Evolutionary conservation across 768 basidiomycete genomes (phyloP), one percentile per base, ranked within the genome.

Genomic region (Sporobolomyces roseus): DNA sequence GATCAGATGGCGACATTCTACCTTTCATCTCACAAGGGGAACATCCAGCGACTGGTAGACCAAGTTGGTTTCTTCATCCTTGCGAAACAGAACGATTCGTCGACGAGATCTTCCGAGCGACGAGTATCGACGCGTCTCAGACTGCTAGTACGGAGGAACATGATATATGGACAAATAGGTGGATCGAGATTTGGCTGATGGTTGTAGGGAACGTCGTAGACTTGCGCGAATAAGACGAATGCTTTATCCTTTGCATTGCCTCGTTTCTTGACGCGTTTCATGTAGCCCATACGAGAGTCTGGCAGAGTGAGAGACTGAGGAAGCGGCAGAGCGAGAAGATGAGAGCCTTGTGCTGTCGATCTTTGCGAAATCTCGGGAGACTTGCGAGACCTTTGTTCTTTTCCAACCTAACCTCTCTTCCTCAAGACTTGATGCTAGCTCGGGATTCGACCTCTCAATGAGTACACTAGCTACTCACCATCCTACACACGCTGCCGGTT

Each of bases 51-150:
- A 81, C 88, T 35, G 87, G 86, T 27, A 84, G 80, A 3, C 86
- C 87, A 13, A 86, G 85, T 63, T 94, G 90, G 90, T 90, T 87
- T 75, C 80, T 94, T 45, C 92, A 94, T 77, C 92, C 92, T 14
- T 94, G 92, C 77, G 86, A 89, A 77, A 88, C 87, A 5, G 82
- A 82, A 14, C 78, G 78, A 38, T 84, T 85, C 1, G 84, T 94
- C 2, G 79, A 80, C 29, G 91, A 93, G 78, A 79, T 94, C 27
- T 77, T 91, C 72, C 19, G 35, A 32, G 54, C 51, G n/a, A 41
- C 10, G 38, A 9, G 9, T 17, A 41, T 9, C 38, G 17, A 41
- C 9, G 38, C 38, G 38, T 41, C n/a, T 14, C 41, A 36, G 63
- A n/a, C n/a, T n/a, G n/a, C n/a, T 36, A n/a, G 25, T 9, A 13